Evolutionary conservation across 2,329 filamentous ascomycete genomes (phyloP).

Genomic region (Scedosporium minutisporum): DNA sequence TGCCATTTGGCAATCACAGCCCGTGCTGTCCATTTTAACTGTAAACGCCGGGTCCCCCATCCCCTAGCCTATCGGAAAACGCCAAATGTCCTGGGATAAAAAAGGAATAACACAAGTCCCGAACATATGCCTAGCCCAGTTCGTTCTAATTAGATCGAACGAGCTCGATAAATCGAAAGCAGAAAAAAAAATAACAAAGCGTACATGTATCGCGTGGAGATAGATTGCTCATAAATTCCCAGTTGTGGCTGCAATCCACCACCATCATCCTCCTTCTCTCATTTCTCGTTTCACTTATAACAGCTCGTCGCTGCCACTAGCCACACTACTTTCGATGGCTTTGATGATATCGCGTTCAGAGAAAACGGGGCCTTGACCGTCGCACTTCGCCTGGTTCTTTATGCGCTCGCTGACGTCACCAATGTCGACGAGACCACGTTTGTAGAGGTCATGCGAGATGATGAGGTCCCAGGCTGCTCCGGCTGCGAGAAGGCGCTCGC

Average conservation of each 20-base stretch:
- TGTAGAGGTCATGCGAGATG: conserved; percentile 67
- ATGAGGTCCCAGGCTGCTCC: conserved; percentile 86
- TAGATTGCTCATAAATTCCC: background rate
- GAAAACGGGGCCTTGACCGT: conserved; percentile 83
- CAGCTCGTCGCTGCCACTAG: conserved; percentile 69
- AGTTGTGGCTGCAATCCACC: background rate
- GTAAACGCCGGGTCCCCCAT: background rate
- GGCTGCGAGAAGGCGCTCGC: conserved; percentile 61
- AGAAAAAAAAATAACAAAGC: background rate
- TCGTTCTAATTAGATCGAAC: background rate
- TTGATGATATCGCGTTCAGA: conserved; percentile 62
- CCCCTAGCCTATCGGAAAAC: background rate
- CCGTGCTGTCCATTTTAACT: background rate
- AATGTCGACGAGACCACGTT: conserved; percentile 70
- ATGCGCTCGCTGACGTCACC: conserved; percentile 70
- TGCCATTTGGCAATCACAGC: background rate
- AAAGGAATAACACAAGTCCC: background rate
- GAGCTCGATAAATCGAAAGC: background rate
- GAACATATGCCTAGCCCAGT: background rate
- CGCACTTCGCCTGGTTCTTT: conserved; percentile 66
- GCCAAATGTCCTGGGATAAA: background rate
- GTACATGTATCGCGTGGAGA: background rate
- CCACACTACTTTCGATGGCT: conserved; percentile 71
- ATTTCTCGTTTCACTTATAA: conserved; percentile 19
- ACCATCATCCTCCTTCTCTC: background rate